phyloP scores from a whole-genome alignment of 2,329 filamentous ascomycete species.

The Capronia coronata region DNA sequence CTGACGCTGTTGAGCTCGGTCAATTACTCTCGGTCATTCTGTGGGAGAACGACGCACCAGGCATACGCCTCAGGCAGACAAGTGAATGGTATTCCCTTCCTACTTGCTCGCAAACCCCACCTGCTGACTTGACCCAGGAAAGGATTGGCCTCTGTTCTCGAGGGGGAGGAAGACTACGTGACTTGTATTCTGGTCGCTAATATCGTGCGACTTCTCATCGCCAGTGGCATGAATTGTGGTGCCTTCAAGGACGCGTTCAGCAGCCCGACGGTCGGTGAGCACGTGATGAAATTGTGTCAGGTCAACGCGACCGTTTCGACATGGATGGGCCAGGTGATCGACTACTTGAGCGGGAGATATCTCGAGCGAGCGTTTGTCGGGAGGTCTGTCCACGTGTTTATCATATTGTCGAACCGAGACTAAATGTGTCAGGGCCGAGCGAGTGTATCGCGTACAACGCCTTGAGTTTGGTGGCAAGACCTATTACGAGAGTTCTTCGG shows the following conservation, averaged over 20 bases:
- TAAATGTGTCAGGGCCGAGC: constrained; percentile 8
- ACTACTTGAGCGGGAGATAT: constrained; percentile 10
- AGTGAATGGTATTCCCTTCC: constrained; percentile 5
- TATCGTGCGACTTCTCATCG: constrained; percentile 16
- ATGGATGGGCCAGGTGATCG: constrained; percentile 16
- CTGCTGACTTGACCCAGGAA: constrained; percentile 8
- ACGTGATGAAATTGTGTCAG: constrained; percentile 2
- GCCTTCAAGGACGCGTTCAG: constrained; percentile 3
- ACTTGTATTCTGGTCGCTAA: constrained; percentile 23
- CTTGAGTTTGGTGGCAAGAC: constrained; percentile 5
- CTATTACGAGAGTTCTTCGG: constrained; percentile 1
- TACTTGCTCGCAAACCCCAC: background rate
- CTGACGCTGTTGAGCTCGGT: constrained; percentile 7
- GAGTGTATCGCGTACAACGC: constrained; percentile 10
- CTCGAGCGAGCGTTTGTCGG: constrained; percentile 1
- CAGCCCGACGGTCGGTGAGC: background rate
- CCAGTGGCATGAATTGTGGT: constrained; percentile 4
- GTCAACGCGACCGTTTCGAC: constrained; percentile 1
- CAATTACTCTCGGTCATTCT: constrained; percentile 15
- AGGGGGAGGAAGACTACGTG: constrained; percentile 9
- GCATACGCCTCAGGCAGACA: background rate
- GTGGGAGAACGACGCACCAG: background rate
- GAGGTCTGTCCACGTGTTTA: background rate
- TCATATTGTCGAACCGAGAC: background rate
- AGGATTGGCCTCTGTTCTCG: constrained; percentile 6